Evolutionary conservation across 2,329 filamentous ascomycete species (phyloP), one percentile per base, ranked within the genome.

Genomic region (Aspergillus sp.): DNA sequence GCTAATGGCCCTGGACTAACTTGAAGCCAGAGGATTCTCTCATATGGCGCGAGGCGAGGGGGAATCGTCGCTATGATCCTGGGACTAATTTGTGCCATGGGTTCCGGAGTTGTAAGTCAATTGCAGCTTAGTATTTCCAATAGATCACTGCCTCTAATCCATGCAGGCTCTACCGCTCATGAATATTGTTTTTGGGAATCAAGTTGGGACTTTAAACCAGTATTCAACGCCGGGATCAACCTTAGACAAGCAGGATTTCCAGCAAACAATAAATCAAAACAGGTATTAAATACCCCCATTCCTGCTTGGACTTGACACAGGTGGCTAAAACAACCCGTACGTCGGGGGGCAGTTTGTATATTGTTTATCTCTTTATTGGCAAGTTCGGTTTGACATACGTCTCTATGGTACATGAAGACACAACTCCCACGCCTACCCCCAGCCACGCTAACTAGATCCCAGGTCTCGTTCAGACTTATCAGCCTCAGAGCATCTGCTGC

Each of bases 151-250:
- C 11, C 3, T 20, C 20, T 17, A 5, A 43, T 5, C 7, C 18
- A 12, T n/a, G 2, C 36, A 68, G 65, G 58, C 61, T 7, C 61
- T 71, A 5, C 83, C 83, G 0, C 63, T 85, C 30, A 85, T 87
- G 82, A 83, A 85, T 41, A 73, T 87, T 39, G 75, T 86, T 6
- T 84, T 86, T 66, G 83, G 83, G 62, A 71, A 72, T 41, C 78
- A 82, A 32, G 78, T 86, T 49, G 81, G 81, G 8, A 74, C 78
- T 8, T 86, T 87, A 63, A 83, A 80, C 51, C 70, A 74, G n/a
- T 88, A 86, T 66, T 82, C 81, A 55, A 72, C 73, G 0, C 79
- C 13, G 49, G 69, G 22, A 64, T 77, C 76, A 2, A 57, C 59
- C 3, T 67, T 78, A 30, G 79, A 75, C 1, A 74, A 80, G 17